Conservation (phyloP, 768 basidiomycete species). For the Amanita rubescens region DNA sequence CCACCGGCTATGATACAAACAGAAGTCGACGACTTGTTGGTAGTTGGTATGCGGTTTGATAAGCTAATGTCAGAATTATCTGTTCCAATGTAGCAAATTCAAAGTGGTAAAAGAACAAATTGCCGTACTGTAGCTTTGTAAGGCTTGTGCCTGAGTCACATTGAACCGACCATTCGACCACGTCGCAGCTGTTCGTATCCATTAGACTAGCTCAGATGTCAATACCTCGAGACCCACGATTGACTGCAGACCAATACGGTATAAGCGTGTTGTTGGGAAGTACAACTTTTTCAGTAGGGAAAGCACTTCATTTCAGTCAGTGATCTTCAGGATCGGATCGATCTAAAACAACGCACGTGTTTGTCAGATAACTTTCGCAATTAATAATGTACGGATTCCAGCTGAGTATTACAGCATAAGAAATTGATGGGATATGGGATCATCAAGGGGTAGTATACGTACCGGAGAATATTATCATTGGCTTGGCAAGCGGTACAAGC, state of each 20-base stretch:
- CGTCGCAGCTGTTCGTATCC: not conserved
- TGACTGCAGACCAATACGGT: conserved; percentile 1
- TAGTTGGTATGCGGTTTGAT: not conserved
- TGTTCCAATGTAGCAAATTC: not conserved
- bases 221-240: conserved; percentile 1
- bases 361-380: not conserved
- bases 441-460: not conserved
- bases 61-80: not conserved
- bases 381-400: not conserved
- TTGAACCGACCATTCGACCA: not conserved
- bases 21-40: not conserved
- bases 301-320: not conserved
- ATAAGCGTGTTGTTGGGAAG: not conserved
- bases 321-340: not conserved
- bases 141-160: not conserved
- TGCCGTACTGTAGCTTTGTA: not conserved
- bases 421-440: not conserved
- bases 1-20: conserved; percentile 3
- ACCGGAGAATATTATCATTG: not conserved
- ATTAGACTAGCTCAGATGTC: not conserved
- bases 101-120: not conserved
- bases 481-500: conserved; percentile 6
- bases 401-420: not conserved
- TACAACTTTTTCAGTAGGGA: not conserved
- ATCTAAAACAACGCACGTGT: conserved; percentile 1